phyloP scores from a whole-genome alignment of 2,329 filamentous ascomycete species.

The Colletotrichum sidae region DNA sequence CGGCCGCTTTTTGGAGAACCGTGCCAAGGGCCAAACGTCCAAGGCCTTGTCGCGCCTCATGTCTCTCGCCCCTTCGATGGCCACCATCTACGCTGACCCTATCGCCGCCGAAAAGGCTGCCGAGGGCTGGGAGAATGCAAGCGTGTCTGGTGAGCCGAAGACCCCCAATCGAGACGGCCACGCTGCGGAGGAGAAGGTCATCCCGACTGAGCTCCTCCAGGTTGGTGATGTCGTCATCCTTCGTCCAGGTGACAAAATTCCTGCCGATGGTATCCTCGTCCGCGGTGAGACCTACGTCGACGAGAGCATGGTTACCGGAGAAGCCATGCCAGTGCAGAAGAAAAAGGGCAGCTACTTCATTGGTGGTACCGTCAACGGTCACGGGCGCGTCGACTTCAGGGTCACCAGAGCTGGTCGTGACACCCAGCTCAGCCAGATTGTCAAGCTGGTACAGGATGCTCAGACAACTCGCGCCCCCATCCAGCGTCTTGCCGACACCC shows the following conservation, averaged over 20 bases:
- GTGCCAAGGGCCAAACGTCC: conserved; percentile 95
- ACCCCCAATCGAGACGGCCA: conserved; percentile 62
- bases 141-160: conserved; percentile 57
- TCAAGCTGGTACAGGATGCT: conserved; percentile 97
- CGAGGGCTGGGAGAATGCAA: conserved; percentile 75
- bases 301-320: conserved; percentile 98
- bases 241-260: conserved; percentile 95
- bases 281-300: conserved; percentile 94
- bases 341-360: conserved; percentile 83
- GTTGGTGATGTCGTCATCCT: conserved; percentile 94
- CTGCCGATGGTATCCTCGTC: conserved; percentile 88
- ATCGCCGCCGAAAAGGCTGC: conserved; percentile 93
- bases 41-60: conserved; percentile 93
- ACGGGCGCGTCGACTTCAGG: conserved; percentile 90
- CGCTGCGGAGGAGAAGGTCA: conserved; percentile 82
- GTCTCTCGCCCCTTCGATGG: conserved; percentile 96
- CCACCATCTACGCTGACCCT: conserved; percentile 94
- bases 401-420: conserved; percentile 94
- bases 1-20: conserved; percentile 91
- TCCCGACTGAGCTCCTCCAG: conserved; percentile 94
- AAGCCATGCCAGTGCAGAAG: conserved; percentile 95
- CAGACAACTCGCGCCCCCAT: conserved; percentile 96
- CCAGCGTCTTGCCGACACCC: conserved; percentile 88
- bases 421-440: conserved; percentile 97
- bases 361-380: conserved; percentile 94